Base-by-base conservation (phyloP, 306 rosid species). In the Malus sieversii region DNA sequence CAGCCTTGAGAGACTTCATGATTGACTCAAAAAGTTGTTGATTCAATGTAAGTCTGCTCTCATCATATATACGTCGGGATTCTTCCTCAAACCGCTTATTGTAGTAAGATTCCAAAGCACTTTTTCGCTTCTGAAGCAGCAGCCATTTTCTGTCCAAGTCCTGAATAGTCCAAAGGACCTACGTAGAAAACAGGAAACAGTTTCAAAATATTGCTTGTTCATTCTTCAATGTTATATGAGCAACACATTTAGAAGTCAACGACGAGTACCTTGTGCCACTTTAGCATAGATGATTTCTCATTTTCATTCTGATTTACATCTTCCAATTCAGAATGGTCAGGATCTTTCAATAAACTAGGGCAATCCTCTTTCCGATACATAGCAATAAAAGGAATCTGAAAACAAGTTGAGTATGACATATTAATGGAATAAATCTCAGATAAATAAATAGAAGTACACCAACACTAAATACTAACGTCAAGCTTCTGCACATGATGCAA, bases 331-430 rank as follows among this genome's bases (percentile, higher is more conserved):
- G 75, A 78, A 42, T 65, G 84, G 62, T 92, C 91, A 38, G 82
- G 85, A 82, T 90, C 95, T 84, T 89, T 90, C 83, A 92, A 80
- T 70, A 95, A 74, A 87, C 99, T 95, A 68, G 75, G 84, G 81
- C 94, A 88, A 65, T 95, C 97, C 85, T 95, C 99, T 81, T 92
- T 95, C 82, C 99, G 85, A 71, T 95, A 95, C 93, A 89, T 92
- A 8, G 97, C 87, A 83, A 95, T 87, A 81, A 87, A 95, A 61
- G 99, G 97, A 75, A 95, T 85, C 99, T 95, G 78, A 38, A 83
- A 66, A 59, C 71, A 78, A 52, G 48, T 68, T 75, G 63, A 74
- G 29, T 55, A 25, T 23, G 55, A 33, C 62, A 82, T 1, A 72
- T 68, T 51, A 73, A 70, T 40, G 67, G 74, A 81, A 81, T 61